These are phyloP conservation scores for Penicillium subrubescens DNA, from an alignment of 495 filamentous ascomycete genomes.

Conservation along the genomic window DNA sequence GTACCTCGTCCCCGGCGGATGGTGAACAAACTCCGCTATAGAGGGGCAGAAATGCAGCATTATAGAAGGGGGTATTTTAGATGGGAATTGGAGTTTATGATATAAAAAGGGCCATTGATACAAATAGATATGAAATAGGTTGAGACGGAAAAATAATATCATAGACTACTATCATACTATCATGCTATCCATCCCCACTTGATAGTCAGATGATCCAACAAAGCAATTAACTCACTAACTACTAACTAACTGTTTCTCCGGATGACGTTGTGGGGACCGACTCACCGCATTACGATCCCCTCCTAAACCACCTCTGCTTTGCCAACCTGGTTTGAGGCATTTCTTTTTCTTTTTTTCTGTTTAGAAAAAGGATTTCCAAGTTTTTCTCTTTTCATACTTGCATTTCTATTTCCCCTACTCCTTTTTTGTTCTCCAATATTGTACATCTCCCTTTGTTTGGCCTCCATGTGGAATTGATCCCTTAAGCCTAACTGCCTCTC, in stretches of 20 bases:
- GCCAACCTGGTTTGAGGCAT: slow-evolving; percentile 3
- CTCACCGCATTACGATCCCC: slow-evolving; percentile 26
- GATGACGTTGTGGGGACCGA: slow-evolving; percentile 30
- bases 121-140: not conserved
- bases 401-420: slow-evolving; percentile 6
- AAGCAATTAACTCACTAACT: too few relatives aligned
- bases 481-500: not conserved
- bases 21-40: not conserved
- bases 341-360: slow-evolving; percentile 2
- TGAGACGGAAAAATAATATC: not conserved
- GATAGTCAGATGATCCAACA: too few relatives aligned
- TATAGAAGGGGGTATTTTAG: not conserved
- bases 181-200: not conserved
- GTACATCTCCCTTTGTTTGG: slow-evolving; percentile 1
- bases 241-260: not conserved
- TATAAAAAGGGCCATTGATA: not conserved
- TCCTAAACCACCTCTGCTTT: slow-evolving; percentile 2
- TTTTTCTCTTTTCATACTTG: not conserved
- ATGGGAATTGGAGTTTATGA: slow-evolving; percentile 4
- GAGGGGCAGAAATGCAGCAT: not conserved
- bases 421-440: not conserved
- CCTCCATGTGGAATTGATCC: slow-evolving; percentile 9
- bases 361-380: not conserved
- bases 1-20: not conserved
- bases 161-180: not conserved